Conservation (phyloP, 148 eudicot species). For the Silene conica region DNA sequence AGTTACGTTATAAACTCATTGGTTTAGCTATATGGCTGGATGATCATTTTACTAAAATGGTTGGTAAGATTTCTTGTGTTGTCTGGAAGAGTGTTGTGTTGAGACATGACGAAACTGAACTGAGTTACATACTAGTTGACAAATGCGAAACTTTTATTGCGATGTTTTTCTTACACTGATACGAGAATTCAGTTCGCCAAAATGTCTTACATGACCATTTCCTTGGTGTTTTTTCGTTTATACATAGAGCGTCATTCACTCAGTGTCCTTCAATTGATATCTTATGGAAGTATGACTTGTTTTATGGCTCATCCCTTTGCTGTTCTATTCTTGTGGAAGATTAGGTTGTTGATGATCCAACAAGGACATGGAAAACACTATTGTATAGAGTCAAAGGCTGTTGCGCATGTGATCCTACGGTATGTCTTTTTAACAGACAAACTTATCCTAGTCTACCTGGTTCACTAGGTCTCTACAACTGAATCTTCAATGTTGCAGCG, state of each 20-base stretch:
- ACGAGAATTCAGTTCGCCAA: background rate
- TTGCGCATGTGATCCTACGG: slow-evolving; percentile 45
- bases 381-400: slow-evolving; percentile 39
- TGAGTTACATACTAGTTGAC: no score
- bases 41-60: no score
- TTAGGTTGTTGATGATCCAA: slow-evolving; percentile 30
- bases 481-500: slow-evolving; percentile 23
- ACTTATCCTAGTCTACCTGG: background rate
- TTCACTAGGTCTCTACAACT: background rate
- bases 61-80: no score
- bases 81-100: no score
- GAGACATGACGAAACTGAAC: no score
- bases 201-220: background rate
- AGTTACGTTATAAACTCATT: no score
- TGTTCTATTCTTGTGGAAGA: slow-evolving; percentile 1
- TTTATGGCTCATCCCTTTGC: background rate
- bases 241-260: background rate
- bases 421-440: slow-evolving; percentile 12
- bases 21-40: no score
- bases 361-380: slow-evolving; percentile 33
- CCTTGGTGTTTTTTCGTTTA: background rate
- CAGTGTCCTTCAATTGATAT: background rate
- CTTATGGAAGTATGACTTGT: no score
- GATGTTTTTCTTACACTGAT: background rate
- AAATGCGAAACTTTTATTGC: no score